These are phyloP conservation scores for Fragilariopsis cylindrus DNA, from an alignment of 108 stramenopile genomes.

Conservation along the genomic window DNA sequence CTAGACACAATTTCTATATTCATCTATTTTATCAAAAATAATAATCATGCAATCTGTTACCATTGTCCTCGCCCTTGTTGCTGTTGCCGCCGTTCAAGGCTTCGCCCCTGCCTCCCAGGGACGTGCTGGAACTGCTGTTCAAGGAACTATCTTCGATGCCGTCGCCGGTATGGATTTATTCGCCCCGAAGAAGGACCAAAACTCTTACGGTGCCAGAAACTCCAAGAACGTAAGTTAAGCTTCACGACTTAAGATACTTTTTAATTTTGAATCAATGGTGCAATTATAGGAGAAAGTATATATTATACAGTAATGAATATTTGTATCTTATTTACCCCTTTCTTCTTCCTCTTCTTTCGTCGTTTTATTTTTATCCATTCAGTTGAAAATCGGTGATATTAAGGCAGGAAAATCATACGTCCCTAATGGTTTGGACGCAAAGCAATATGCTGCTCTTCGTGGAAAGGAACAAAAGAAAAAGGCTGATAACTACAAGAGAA, in stretches of 20 bases:
- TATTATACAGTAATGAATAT: not conserved
- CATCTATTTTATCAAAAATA: constrained; percentile 5
- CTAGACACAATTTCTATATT: constrained; percentile 9
- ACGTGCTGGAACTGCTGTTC: constrained; percentile 21
- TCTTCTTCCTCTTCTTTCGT: not conserved
- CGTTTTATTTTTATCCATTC: constrained; percentile 1
- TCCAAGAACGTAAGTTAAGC: constrained; percentile 43
- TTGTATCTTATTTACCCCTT: not conserved
- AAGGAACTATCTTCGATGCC: constrained; percentile 28
- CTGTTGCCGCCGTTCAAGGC: constrained; percentile 30
- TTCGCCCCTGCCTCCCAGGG: constrained; percentile 34
- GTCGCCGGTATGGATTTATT: constrained; percentile 63
- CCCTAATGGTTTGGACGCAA: constrained; percentile 53
- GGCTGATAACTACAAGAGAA: constrained; percentile 53
- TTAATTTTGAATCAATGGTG: no score
- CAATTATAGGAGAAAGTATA: not conserved
- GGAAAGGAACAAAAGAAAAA: constrained; percentile 47
- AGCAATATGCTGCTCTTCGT: constrained; percentile 54
- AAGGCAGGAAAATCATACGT: constrained; percentile 51
- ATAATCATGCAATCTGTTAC: constrained; percentile 27
- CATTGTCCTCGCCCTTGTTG: constrained; percentile 23
- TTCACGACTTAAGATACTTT: not conserved
- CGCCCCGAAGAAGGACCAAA: constrained; percentile 48
- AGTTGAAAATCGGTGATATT: constrained; percentile 55
- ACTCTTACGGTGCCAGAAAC: constrained; percentile 67